Evolutionary conservation across 2,329 filamentous ascomycete species (phyloP), one percentile per base, ranked within the genome.

Genomic region (Botrytis pseudocinerea): DNA sequence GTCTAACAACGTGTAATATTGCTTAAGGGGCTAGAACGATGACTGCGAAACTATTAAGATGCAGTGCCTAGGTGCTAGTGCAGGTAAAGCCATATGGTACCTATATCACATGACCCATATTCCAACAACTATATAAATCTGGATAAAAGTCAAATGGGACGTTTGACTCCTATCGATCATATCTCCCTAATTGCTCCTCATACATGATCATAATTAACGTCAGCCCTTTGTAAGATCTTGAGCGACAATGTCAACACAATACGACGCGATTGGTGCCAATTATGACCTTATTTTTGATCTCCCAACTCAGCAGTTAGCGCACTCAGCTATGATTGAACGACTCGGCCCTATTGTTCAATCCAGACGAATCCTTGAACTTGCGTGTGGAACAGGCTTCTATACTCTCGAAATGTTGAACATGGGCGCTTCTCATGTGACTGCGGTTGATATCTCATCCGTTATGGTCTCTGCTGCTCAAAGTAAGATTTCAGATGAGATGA

Each of bases 331-430:
- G 66, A 60, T 28, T 9, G 25, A 32, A 60, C 66, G 28, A 6
- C 22, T 69, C 8, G 38, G n/a, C 18, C n/a, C 38, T 25, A 28
- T 46, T 9, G 25, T 22, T 60, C 22, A 18, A 25, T 59, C 66
- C 22, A 42, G 20, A 44, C 22, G 51, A 40, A 32, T 60, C 18
- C 66, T 69, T 16, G 66, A 69, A 35, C 66, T 69, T 28, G 66
- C 66, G 42, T 69, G 66, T 40, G 51, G 66, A 14, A 69, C 66
- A 18, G 66, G 66, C 10, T 59, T 69, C 16, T 69, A 69, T 25
- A 60, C 51, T 22, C 38, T n/a, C n/a, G 4, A 60, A 16, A 20
- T 69, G n/a, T 4, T 60, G 25, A n/a, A n/a, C 10, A 60, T 51
- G 51, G 66, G 66, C 22, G 66, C 66, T 57, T 57, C 66, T 16